Evolutionary conservation across 2,329 filamentous ascomycete species (phyloP).

Genomic region (Penicillium polonicum): DNA sequence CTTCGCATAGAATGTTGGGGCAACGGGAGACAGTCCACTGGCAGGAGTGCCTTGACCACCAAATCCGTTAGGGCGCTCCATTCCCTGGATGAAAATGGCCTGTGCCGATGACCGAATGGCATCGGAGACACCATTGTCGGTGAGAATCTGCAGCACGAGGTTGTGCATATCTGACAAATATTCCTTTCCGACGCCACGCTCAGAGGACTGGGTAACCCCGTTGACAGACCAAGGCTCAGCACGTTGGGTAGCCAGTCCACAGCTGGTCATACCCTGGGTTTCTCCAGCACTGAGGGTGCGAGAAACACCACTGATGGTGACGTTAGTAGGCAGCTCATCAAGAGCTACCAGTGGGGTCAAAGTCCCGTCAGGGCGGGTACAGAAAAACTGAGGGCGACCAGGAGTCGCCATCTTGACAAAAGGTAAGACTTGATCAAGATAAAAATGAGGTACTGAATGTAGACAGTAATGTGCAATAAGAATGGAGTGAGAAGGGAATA

Average conservation of each 20-base stretch:
- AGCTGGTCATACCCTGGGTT: constrained; percentile 45
- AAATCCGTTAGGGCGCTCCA: not conserved
- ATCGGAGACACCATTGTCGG: constrained; percentile 22
- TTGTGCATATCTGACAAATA: constrained; percentile 18
- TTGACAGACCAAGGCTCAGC: constrained; percentile 39
- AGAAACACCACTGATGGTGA: constrained; percentile 40
- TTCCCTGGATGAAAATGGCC: constrained; percentile 9
- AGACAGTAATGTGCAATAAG: not conserved
- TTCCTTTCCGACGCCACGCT: not conserved
- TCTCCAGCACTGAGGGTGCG: constrained; percentile 38
- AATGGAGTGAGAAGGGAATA: constrained; percentile 1
- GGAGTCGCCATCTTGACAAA: constrained; percentile 23
- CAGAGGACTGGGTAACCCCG: constrained; percentile 5
- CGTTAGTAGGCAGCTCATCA: constrained; percentile 44
- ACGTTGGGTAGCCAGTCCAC: constrained; percentile 37
- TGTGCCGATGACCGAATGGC: constrained; percentile 25
- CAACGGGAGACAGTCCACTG: not conserved
- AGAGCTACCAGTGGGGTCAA: constrained; percentile 46
- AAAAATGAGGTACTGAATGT: not conserved
- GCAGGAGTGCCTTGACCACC: not conserved
- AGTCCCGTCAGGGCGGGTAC: constrained; percentile 42
- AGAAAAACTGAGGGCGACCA: constrained; percentile 43
- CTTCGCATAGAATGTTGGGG: not conserved
- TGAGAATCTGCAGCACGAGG: constrained; percentile 21
- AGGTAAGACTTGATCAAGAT: not conserved